Conservation (phyloP, 169 alveolate species). For the Babesia divergens region DNA sequence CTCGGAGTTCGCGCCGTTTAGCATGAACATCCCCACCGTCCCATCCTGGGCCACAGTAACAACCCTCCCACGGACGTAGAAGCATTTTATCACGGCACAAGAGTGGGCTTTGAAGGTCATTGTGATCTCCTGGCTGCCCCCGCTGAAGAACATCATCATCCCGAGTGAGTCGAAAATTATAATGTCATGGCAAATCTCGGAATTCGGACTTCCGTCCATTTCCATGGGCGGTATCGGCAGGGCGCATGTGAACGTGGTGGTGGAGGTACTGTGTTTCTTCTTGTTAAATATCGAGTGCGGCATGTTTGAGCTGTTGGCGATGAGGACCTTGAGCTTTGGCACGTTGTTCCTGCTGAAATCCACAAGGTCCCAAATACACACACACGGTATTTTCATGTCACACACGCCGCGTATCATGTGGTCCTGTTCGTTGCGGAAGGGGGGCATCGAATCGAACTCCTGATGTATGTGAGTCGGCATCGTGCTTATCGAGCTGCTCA, state of each 20-base stretch:
- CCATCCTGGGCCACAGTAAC: slow-evolving; percentile 54
- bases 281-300: slow-evolving; percentile 13
- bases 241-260: slow-evolving; percentile 28
- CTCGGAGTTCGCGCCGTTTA: slow-evolving; percentile 19
- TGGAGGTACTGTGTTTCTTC: slow-evolving; percentile 8
- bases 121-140: slow-evolving; percentile 15
- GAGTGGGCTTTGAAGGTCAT: slow-evolving; percentile 20
- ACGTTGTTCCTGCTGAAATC: slow-evolving; percentile 37
- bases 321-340: slow-evolving; percentile 36
- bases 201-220: neutral
- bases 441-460: neutral
- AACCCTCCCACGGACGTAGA: slow-evolving; percentile 29
- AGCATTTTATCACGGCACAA: slow-evolving; percentile 33
- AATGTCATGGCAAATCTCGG: slow-evolving; percentile 28
- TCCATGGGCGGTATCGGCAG: slow-evolving; percentile 10
- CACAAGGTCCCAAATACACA: slow-evolving; percentile 62
- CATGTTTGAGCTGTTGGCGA: slow-evolving; percentile 26
- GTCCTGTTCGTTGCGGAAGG: neutral
- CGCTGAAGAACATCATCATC: slow-evolving; percentile 40
- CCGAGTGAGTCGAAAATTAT: slow-evolving; percentile 49
- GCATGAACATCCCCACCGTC: slow-evolving; percentile 23
- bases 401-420: slow-evolving; percentile 8
- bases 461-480: no score
- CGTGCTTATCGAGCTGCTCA: neutral
- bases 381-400: slow-evolving; percentile 20